Conservation (phyloP, 352 stramenopile genomes). For the Thalassiosira mediterranea region DNA sequence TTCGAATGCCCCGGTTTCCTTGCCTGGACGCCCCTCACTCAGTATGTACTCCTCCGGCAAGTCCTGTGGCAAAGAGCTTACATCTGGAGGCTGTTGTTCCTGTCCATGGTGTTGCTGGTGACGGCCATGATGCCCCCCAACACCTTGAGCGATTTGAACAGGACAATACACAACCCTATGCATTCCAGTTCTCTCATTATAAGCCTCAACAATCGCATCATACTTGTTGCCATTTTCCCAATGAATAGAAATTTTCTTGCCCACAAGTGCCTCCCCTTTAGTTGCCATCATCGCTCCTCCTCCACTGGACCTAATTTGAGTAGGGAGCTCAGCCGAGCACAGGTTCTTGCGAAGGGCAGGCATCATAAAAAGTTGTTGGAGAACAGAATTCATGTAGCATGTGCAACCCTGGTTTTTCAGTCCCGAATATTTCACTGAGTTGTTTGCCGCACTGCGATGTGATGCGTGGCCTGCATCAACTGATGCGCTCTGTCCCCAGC, state of each 20-base stretch:
- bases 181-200: constrained; percentile 85
- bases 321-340: constrained; percentile 72
- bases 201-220: constrained; percentile 90
- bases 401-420: constrained; percentile 98
- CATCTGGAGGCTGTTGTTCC: constrained; percentile 63
- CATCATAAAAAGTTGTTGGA: constrained; percentile 96
- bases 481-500: constrained; percentile 65
- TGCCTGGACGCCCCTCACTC: constrained; percentile 91
- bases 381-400: constrained; percentile 99
- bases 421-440: constrained; percentile 84
- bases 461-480: constrained; percentile 44
- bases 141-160: constrained; percentile 50
- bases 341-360: constrained; percentile 76
- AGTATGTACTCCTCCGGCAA: constrained; percentile 90
- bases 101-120: constrained; percentile 32
- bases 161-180: constrained; percentile 81
- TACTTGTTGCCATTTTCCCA: constrained; percentile 92
- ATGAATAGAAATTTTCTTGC: constrained; percentile 91
- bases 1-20: constrained; percentile 94
- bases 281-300: constrained; percentile 42
- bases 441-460: constrained; percentile 24
- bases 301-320: constrained; percentile 84
- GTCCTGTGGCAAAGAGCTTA: constrained; percentile 82
- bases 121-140: constrained; percentile 7
- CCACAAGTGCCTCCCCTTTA: constrained; percentile 85